A percentile compares a stretch with the other conserved stretches of the same genome.
These are phyloP conservation scores for Metarhizium guizhouense DNA, from an alignment of 2,329 filamentous ascomycete species.

Conservation along the genomic window DNA sequence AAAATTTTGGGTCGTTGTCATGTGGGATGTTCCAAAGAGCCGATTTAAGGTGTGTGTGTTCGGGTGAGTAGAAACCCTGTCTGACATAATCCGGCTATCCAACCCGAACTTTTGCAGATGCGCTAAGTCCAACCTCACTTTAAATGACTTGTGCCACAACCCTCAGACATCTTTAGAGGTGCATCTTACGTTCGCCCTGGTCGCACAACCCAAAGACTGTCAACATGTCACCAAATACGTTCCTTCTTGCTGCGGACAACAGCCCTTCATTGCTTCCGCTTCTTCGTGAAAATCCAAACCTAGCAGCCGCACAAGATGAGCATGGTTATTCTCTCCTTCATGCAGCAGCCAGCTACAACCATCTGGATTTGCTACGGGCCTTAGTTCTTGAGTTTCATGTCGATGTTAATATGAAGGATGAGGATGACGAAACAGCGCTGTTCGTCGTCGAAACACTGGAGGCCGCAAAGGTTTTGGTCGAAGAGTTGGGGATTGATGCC, in stretches of 20 bases:
- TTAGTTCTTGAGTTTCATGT: slow-evolving; percentile 71
- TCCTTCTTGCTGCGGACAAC: slow-evolving; percentile 75
- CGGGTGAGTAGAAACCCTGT: neutral
- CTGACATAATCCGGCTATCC: neutral
- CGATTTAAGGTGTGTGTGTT: no score
- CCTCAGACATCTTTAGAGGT: neutral
- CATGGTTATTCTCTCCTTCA: slow-evolving; percentile 93
- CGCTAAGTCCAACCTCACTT: neutral
- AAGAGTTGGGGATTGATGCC: slow-evolving; percentile 68
- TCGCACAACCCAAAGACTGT: neutral
- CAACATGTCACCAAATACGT: slow-evolving; percentile 45
- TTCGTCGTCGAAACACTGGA: slow-evolving; percentile 82
- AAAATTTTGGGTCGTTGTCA: no score
- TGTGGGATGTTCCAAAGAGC: no score
- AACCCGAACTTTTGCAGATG: neutral
- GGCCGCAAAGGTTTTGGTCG: slow-evolving; percentile 69
- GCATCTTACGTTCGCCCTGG: no score
- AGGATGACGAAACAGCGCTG: slow-evolving; percentile 88
- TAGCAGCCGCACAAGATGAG: slow-evolving; percentile 74
- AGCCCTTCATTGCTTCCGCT: slow-evolving; percentile 64
- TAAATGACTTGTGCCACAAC: neutral
- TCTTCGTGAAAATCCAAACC: slow-evolving; percentile 62
- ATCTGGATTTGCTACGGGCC: slow-evolving; percentile 67
- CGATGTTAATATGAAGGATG: slow-evolving; percentile 72
- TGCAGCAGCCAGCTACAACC: slow-evolving; percentile 86